Evolutionary conservation across 106 monocot genomes (phyloP).

Genomic region (Dendrobium huoshanense): DNA sequence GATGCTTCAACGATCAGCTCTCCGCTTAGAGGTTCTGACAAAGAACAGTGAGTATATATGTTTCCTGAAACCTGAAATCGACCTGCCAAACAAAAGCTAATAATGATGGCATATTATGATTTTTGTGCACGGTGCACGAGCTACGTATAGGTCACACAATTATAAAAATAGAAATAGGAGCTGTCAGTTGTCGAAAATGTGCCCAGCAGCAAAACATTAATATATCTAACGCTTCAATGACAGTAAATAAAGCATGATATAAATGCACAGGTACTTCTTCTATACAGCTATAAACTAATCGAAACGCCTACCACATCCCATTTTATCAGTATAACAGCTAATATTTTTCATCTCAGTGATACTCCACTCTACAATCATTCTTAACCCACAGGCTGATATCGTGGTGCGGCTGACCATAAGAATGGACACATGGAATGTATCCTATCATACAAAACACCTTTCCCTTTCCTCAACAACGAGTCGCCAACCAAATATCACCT

Average conservation of each 20-base stretch:
- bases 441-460: too few relatives aligned
- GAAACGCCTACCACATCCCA: too few relatives aligned
- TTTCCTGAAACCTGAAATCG: conserved; percentile 32
- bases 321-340: too few relatives aligned
- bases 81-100: conserved; percentile 15
- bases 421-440: too few relatives aligned
- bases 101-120: not conserved
- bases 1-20: conserved; percentile 38
- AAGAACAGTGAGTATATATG: conserved; percentile 31
- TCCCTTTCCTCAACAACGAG: too few relatives aligned
- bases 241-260: not conserved
- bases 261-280: too few relatives aligned
- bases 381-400: too few relatives aligned
- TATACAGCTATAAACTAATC: too few relatives aligned
- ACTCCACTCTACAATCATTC: too few relatives aligned
- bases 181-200: not conserved
- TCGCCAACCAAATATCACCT: too few relatives aligned
- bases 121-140: not conserved
- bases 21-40: conserved; percentile 30
- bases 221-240: not conserved
- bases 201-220: not conserved
- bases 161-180: not conserved
- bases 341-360: too few relatives aligned
- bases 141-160: not conserved
- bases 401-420: too few relatives aligned